phyloP scores from a whole-genome alignment of 495 filamentous ascomycete species.

The Penicillium manginii region DNA sequence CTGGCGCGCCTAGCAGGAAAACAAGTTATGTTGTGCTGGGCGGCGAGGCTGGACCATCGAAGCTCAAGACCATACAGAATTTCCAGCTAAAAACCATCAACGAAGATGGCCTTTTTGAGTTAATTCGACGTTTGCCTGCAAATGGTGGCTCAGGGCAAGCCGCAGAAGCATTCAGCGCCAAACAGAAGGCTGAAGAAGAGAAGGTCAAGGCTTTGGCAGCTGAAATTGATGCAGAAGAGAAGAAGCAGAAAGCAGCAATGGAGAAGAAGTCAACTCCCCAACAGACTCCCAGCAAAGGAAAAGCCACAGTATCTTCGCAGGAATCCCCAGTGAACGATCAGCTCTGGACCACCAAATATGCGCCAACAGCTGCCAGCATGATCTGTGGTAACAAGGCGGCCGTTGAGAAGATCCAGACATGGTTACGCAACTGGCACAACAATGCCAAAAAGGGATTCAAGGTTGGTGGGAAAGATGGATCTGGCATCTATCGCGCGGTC shows the following conservation, averaged over 20 bases:
- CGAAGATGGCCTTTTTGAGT: conserved; percentile 86
- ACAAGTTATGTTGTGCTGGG: conserved; percentile 94
- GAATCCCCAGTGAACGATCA: conserved; percentile 57
- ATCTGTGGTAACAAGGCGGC: conserved; percentile 94
- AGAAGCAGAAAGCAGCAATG: conserved; percentile 35
- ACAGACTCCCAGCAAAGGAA: conserved; percentile 23
- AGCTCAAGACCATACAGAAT: conserved; percentile 83
- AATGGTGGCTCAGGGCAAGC: conserved; percentile 86
- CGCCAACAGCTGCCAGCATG: conserved; percentile 77
- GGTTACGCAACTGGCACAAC: conserved; percentile 82
- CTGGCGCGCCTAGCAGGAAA: conserved; percentile 80
- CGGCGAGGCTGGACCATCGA: conserved; percentile 88
- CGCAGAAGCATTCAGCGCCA: conserved; percentile 80
- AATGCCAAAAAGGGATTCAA: conserved; percentile 75
- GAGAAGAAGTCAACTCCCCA: conserved; percentile 48
- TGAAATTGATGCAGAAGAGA: conserved; percentile 74
- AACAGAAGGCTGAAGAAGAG: conserved; percentile 78
- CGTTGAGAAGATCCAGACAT: conserved; percentile 86
- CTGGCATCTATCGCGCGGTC: conserved; percentile 75
- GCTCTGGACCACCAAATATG: conserved; percentile 96
- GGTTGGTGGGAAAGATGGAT: conserved; percentile 78
- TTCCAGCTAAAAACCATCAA: conserved; percentile 85
- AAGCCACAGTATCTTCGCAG: conserved; percentile 28
- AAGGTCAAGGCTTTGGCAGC: conserved; percentile 76
- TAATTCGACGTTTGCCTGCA: conserved; percentile 82